Conservation (phyloP, 192 early-diverging fungal species). For the Pilobolus umbonatus region DNA sequence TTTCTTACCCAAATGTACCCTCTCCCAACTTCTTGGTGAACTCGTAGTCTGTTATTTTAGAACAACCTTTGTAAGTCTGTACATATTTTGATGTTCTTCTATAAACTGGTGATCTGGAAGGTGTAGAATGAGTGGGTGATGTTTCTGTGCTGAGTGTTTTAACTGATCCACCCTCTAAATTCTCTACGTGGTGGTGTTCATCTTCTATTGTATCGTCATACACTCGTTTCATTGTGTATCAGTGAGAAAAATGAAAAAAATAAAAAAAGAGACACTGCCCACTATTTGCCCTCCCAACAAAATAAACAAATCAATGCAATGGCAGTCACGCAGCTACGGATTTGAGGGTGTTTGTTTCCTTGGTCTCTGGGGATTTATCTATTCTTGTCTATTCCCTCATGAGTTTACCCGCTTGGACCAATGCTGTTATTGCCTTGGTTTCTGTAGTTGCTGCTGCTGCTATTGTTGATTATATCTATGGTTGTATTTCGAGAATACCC, state of each 20-base stretch:
- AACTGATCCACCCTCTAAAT: neutral
- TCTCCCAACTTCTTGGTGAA: slow-evolving; percentile 86
- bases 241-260: too few species aligned
- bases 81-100: neutral
- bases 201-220: slow-evolving; percentile 9
- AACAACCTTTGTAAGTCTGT: slow-evolving; percentile 56
- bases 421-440: slow-evolving; percentile 22
- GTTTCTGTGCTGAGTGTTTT: neutral
- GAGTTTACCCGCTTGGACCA: slow-evolving; percentile 27
- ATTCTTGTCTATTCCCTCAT: too few species aligned
- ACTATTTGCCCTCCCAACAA: too few species aligned
- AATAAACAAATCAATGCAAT: too few species aligned
- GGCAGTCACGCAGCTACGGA: too few species aligned
- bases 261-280: too few species aligned
- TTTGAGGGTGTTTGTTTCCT: too few species aligned
- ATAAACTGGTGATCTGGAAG: slow-evolving; percentile 16
- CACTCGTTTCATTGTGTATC: neutral
- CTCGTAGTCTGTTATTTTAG: slow-evolving; percentile 77
- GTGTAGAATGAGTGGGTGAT: slow-evolving; percentile 2
- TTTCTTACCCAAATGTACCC: slow-evolving; percentile 88
- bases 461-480: slow-evolving; percentile 13
- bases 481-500: slow-evolving; percentile 13
- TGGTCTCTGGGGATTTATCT: too few species aligned
- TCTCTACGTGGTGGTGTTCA: neutral
- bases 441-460: slow-evolving; percentile 10